Evolutionary conservation across 768 basidiomycete species (phyloP).

Genomic region (Kwoniella europaea): DNA sequence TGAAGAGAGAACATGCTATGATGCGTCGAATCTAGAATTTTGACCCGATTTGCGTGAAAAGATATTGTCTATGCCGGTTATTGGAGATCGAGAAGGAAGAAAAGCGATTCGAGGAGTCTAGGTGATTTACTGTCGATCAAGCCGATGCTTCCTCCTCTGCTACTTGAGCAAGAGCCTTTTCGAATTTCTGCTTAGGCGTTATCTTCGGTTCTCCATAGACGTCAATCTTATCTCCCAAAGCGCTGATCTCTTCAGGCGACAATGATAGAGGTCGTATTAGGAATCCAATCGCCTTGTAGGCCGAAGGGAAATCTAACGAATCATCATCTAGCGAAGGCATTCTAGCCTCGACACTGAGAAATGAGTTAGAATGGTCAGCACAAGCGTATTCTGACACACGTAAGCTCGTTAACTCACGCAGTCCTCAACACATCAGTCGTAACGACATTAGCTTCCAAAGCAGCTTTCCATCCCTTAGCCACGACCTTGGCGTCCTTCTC

Average conservation of each 20-base stretch:
- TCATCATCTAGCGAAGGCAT: slow-evolving; percentile 75
- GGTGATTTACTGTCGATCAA: neutral
- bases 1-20: neutral
- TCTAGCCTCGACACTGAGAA: slow-evolving; percentile 33
- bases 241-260: slow-evolving; percentile 47
- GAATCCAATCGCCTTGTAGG: slow-evolving; percentile 73
- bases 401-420: slow-evolving; percentile 55
- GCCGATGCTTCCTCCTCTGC: slow-evolving; percentile 39
- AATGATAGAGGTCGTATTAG: slow-evolving; percentile 63
- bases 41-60: neutral
- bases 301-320: slow-evolving; percentile 86
- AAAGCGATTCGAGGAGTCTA: neutral
- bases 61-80: slow-evolving; percentile 5
- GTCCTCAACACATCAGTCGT: slow-evolving; percentile 70
- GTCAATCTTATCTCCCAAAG: slow-evolving; percentile 54
- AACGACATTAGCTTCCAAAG: slow-evolving; percentile 68
- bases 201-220: slow-evolving; percentile 57
- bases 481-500: slow-evolving; percentile 78
- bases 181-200: slow-evolving; percentile 58
- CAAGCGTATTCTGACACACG: neutral
- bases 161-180: slow-evolving; percentile 36
- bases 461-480: slow-evolving; percentile 72
- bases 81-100: neutral
- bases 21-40: neutral
- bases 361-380: slow-evolving; percentile 25